These are phyloP conservation scores for Oenanthe sinensis DNA, from an alignment of 129 eudicot genomes.

Conservation along the genomic window DNA sequence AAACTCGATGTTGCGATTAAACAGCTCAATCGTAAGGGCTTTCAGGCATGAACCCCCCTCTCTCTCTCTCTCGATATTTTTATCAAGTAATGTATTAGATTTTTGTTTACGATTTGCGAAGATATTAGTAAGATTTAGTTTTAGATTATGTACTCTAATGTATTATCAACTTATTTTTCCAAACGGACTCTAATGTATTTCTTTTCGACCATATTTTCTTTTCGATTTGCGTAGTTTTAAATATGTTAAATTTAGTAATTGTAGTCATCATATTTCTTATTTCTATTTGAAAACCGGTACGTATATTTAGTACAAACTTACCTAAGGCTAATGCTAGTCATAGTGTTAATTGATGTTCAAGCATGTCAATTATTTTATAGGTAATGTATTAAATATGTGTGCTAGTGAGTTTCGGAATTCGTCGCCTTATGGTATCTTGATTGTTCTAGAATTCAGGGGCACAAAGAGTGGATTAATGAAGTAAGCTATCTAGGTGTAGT, in stretches of 20 bases:
- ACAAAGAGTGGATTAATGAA: slow-evolving; percentile 96
- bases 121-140: neutral
- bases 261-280: too few species aligned
- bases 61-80: neutral
- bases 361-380: neutral
- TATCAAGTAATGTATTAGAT: too few species aligned
- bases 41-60: slow-evolving; percentile 59
- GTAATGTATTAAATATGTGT: neutral
- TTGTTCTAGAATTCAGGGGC: slow-evolving; percentile 95
- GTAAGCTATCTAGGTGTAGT: slow-evolving; percentile 83
- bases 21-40: slow-evolving; percentile 82
- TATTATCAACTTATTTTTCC: too few species aligned
- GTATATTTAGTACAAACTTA: neutral
- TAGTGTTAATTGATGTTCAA: neutral
- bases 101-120: neutral
- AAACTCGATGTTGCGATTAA: slow-evolving; percentile 72
- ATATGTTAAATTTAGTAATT: too few species aligned
- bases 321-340: neutral
- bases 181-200: too few species aligned
- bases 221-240: too few species aligned
- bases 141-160: neutral
- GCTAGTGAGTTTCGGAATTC: neutral
- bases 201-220: too few species aligned
- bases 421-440: slow-evolving; percentile 24
- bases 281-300: too few species aligned